A percentile compares a stretch with the other conserved stretches of the same genome.
These are phyloP conservation scores for Psidium guajava DNA, from an alignment of 345 rosid species.

Conservation along the genomic window DNA sequence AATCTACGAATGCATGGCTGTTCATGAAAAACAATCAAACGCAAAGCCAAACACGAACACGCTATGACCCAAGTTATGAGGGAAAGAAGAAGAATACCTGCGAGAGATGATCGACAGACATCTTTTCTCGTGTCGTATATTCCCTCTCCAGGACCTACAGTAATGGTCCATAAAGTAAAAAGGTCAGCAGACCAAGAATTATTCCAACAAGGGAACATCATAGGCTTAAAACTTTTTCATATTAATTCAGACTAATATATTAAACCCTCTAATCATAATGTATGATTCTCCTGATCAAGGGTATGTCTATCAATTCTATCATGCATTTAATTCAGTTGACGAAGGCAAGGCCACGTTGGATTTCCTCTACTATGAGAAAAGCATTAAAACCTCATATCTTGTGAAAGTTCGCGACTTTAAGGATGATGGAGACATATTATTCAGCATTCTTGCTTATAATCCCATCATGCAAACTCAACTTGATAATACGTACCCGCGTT, in stretches of 20 bases:
- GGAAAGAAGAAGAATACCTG: slow-evolving; percentile 24
- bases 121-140: slow-evolving; percentile 22
- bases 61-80: neutral
- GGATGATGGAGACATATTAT: neutral
- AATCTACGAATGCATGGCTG: neutral
- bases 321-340: neutral
- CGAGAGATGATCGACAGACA: slow-evolving; percentile 58
- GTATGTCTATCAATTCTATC: neutral
- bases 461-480: neutral
- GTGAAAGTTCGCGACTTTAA: neutral
- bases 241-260: neutral
- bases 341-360: neutral
- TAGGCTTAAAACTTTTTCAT: neutral
- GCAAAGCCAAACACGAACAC: neutral
- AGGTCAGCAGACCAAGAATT: neutral
- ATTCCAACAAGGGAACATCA: neutral
- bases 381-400: neutral
- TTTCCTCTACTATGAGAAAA: neutral
- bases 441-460: neutral
- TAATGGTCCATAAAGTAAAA: neutral
- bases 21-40: neutral
- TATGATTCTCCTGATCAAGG: neutral
- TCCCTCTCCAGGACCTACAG: slow-evolving; percentile 66
- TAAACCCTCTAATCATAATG: neutral
- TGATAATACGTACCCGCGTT: neutral